Base-by-base conservation (phyloP, 345 rosid species). In the Populus euphratica region DNA sequence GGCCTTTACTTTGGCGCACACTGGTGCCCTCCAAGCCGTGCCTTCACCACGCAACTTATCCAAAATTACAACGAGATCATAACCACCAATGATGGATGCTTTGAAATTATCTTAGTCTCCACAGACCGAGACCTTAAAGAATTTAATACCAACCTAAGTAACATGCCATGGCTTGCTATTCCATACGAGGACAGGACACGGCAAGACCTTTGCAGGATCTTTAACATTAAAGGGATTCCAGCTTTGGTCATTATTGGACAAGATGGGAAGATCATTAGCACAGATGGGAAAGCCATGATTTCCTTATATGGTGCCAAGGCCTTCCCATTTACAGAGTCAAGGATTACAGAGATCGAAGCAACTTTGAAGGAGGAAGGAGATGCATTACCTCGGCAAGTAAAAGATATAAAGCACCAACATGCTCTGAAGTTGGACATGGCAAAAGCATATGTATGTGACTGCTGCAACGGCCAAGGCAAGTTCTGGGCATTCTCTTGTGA, bases 401-500 rank as follows among this genome's bases (percentile, higher is more conserved):
- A 86, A 73, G 93, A 91, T 70, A 77, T 17, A 54, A 89, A 86
- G 76, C 98, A 90, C 77, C 89, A 83, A 12, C 96, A 91, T 79
- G 84, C 78, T 49, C 90, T 93, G 56, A 86, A 91, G 75, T 70
- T 91, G 78, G 96, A 91, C 76, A 90, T 88, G 96, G 96, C 94
- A 43, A 91, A 86, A 79, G 93, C 92, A 4, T 91, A 90, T 61
- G 89, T 89, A 5, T 91, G 96, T 21, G 92, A 93, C 73, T 84
- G 59, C 43, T 91, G 94, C 82, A 89, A 83, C 76, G 79, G 76
- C 68, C 87, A 80, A 79, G 96, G 96, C 35, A 83, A 86, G 88
- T 93, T 90, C 78, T 93, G 97, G 97, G 86, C 97, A 21, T 89
- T 91, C 77, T 89, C 94, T 16, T 93, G 96, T 38, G 83, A 84